Conservation (phyloP, 2,329 filamentous ascomycete genomes). For the Dothideomycetidae sp. region DNA sequence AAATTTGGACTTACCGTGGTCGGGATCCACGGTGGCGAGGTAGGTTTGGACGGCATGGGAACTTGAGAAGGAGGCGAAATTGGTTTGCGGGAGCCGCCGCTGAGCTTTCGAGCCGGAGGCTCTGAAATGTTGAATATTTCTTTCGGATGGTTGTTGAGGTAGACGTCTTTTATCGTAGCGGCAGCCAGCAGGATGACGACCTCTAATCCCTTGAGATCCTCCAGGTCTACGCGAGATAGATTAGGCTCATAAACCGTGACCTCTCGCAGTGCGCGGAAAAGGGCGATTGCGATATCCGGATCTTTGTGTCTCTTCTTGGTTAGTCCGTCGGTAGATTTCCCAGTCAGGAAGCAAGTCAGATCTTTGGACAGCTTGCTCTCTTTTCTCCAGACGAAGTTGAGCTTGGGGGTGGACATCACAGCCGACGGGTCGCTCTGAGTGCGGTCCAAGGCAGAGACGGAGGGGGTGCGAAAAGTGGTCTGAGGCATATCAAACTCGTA, state of each 20-base stretch:
- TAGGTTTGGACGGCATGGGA: conserved; percentile 13
- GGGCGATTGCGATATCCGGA: conserved; percentile 85
- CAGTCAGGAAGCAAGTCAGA: conserved; percentile 75
- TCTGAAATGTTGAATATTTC: conserved; percentile 67
- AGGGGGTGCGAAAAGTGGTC: conserved; percentile 68
- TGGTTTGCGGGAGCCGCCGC: conserved; percentile 16
- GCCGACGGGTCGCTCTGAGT: conserved; percentile 47
- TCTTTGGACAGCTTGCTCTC: conserved; percentile 78
- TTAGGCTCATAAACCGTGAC: conserved; percentile 91
- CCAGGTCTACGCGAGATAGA: conserved; percentile 74
- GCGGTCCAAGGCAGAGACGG: conserved; percentile 61
- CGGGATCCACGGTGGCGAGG: conserved; percentile 1
- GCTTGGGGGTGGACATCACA: conserved; percentile 46
- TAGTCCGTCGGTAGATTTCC: conserved; percentile 51
- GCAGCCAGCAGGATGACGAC: conserved; percentile 55
- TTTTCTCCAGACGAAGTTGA: conserved; percentile 78
- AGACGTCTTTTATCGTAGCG: conserved; percentile 47
- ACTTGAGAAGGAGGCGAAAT: conserved; percentile 15
- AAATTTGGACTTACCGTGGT: conserved; percentile 7
- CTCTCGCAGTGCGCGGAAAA: conserved; percentile 63
- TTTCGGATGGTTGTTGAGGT: conserved; percentile 44
- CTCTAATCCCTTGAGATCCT: conserved; percentile 87
- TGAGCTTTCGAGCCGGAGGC: conserved; percentile 17
- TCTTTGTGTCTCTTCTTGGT: conserved; percentile 70
- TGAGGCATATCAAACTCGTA: conserved; percentile 94